phyloP scores from a whole-genome alignment of 1,139 yeast genomes.

The Citeromyces hawaiiensis region DNA sequence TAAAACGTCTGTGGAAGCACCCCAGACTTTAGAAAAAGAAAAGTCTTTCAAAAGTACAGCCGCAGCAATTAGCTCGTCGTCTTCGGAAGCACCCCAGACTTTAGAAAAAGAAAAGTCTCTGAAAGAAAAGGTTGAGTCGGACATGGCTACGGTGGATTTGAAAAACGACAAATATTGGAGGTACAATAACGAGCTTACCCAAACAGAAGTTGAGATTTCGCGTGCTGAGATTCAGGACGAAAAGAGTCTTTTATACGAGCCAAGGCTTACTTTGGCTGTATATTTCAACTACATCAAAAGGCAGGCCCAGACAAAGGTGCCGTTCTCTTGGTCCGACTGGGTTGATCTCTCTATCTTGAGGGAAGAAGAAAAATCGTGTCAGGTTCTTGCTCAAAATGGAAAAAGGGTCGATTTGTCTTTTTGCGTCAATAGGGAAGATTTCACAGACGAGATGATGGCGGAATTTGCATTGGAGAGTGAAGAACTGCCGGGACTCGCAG shows the following conservation, averaged over 20 bases:
- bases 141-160: neutral
- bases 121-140: neutral
- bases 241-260: conserved; percentile 19
- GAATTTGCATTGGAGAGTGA: neutral
- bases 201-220: neutral
- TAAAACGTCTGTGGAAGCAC: too few relatives aligned
- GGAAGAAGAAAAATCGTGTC: conserved; percentile 16
- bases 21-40: too few relatives aligned
- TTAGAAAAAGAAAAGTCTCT: too few relatives aligned
- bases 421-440: neutral
- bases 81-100: too few relatives aligned
- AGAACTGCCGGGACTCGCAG: neutral
- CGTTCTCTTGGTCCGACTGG: conserved; percentile 52
- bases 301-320: conserved; percentile 12
- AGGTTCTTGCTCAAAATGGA: neutral
- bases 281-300: conserved; percentile 19
- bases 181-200: neutral
- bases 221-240: conserved; percentile 3
- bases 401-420: neutral
- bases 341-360: conserved; percentile 31
- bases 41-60: too few relatives aligned
- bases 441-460: neutral
- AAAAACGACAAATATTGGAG: neutral
- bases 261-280: conserved; percentile 24
- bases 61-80: too few relatives aligned